Evolutionary conservation across 163 green algal genomes (phyloP), one percentile per base, ranked within the genome.

Genomic region (Scenedesmus sp.): DNA sequence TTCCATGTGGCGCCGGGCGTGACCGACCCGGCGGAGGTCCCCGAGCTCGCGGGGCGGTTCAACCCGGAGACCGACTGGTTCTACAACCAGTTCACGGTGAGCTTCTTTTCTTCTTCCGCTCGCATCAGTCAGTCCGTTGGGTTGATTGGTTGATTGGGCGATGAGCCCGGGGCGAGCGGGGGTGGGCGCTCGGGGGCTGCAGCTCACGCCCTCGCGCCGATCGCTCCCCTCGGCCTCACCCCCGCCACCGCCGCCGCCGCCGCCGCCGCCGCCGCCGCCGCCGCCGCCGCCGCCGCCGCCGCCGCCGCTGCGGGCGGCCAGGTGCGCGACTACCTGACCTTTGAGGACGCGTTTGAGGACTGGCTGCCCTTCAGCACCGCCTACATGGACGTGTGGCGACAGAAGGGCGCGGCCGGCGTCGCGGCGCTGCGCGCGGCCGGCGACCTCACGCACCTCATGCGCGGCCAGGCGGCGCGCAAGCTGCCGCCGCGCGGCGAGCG

Each of bases 31-130:
- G 28, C n/a, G 10, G 58, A 66, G 33, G 58, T 47, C 58, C 58
- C 58, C 9, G 24, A 75, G 47, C 57, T 78, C 20, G 15, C 39
- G n/a, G 42, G 24, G 9, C 57, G 45, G 28, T 78, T 78, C 18
- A 44, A 78, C 39, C 28, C n/a, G 2, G 44, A 62, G 10, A 4
- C 29, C 2, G 70, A 78, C 11, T 78, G 18, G n/a, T 78, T 70
- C 70, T 78, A 78, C 70, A 78, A 67, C 33, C n/a, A 48, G 45
- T 70, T 42, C 70, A 78, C 70, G 33, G 44, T 50, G n/a, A n/a
- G n/a, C n/a, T n/a, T n/a, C n/a, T n/a, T n/a, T n/a, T n/a, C n/a
- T n/a, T n/a, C n/a, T n/a, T n/a, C n/a, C n/a, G n/a, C n/a, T n/a
- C n/a, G n/a, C n/a, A n/a, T n/a, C n/a, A n/a, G n/a, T n/a, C n/a